Percentiles rank a stretch among this genome's conserved stretches.
These are phyloP conservation scores for Suhomyces maxii DNA, from an alignment of 1,139 yeast genomes.

Conservation along the genomic window DNA sequence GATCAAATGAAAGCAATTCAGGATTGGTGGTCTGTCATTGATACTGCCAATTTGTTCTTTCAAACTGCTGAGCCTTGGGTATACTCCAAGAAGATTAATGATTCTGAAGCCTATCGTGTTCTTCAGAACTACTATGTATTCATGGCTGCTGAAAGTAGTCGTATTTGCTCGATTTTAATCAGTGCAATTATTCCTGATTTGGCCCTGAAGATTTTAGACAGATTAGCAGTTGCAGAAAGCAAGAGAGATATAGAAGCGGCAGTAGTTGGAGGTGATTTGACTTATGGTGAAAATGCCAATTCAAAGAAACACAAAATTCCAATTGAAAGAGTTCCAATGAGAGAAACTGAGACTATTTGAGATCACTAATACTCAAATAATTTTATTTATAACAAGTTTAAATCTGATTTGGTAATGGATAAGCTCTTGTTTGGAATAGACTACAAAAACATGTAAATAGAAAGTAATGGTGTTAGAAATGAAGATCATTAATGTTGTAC, in stretches of 20 bases:
- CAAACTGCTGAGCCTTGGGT: slow-evolving; percentile 65
- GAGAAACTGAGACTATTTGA: slow-evolving; percentile 7
- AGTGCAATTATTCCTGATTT: slow-evolving; percentile 74
- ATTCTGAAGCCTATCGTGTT: slow-evolving; percentile 24
- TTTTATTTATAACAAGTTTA: no score
- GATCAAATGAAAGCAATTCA: slow-evolving; percentile 62
- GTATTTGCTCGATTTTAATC: slow-evolving; percentile 66
- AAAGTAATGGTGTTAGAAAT: no score
- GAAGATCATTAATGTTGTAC: no score
- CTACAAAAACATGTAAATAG: no score
- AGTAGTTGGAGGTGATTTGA: slow-evolving; percentile 45
- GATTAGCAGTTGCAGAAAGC: slow-evolving; percentile 51
- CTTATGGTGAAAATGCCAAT: slow-evolving; percentile 47
- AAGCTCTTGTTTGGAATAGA: no score
- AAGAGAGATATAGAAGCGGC: slow-evolving; percentile 43
- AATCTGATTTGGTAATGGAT: no score
- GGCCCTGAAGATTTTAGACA: slow-evolving; percentile 57
- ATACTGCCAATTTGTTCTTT: slow-evolving; percentile 63
- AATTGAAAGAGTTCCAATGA: slow-evolving; percentile 25
- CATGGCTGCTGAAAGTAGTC: slow-evolving; percentile 66
- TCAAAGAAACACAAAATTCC: slow-evolving; percentile 26
- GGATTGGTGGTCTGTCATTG: slow-evolving; percentile 62
- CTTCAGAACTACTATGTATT: slow-evolving; percentile 57
- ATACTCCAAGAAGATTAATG: slow-evolving; percentile 27
- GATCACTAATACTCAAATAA: no score